Base-by-base conservation (phyloP, 2,329 filamentous ascomycete genomes). In the Sporothrix mexicana region DNA sequence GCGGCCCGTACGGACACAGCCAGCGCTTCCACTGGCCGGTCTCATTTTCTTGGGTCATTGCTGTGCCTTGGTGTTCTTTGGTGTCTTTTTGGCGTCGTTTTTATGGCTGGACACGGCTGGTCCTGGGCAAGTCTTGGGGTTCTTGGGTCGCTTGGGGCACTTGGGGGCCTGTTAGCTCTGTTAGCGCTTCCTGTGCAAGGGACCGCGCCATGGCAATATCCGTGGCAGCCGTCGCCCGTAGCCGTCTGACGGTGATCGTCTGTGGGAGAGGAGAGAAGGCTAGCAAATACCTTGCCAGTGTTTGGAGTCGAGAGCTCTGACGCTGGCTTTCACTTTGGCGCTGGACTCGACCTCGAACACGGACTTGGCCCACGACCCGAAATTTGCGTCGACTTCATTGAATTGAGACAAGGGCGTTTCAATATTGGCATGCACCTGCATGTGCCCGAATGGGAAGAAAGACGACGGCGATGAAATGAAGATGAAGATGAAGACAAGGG, bases 1-100 rank as follows among this genome's bases (percentile, higher is more conserved):
- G 36, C 67, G 67, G 67, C 51, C 66, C 67, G 67, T 51, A 7
- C 67, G 67, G 67, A 57, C 67, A 69, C 51, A 45, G 67, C 51
- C 67, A 69, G 41, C 49, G 67, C 67, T 69, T 55, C 47, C 47
- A 68, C 66, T 68, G 66, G 66, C 66, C 25, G 61, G 61, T 47
- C 51, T 55, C 20, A 17, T 45, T 47, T 47, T 66, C 25, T 43
- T 23, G 41, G 61, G 61, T n/a, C 61, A n/a, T n/a, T 20, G 20
- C n/a, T 53, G 20, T 55, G 51, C 30, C 7, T 36, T 36, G 30
- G 9, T 64, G n/a, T 41, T 64, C 41, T 64, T 64, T 64, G 41
- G 10, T 55, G 59, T 17, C 9, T 12, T 20, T 62, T 62, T 36
- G 17, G 59, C 30, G 30, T 36, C 30, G 4, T 36, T 36, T 36